These are phyloP conservation scores for Chaetomium sp. DNA, from an alignment of 2,329 filamentous ascomycete genomes.

Conservation along the genomic window DNA sequence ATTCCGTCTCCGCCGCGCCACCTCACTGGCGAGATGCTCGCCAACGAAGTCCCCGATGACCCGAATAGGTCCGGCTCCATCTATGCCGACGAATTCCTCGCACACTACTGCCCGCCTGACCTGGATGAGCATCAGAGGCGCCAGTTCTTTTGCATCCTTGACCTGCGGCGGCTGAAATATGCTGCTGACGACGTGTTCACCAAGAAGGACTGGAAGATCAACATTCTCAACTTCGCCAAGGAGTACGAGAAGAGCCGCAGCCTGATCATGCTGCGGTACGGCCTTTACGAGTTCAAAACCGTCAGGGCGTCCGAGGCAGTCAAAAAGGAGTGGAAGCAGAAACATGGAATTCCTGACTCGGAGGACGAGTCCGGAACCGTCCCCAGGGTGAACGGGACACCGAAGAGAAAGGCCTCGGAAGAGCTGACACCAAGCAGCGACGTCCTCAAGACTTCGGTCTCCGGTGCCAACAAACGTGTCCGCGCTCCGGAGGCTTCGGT, in stretches of 20 bases:
- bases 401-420: slow-evolving; percentile 61
- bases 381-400: slow-evolving; percentile 41
- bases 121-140: slow-evolving; percentile 62
- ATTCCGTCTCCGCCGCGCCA: slow-evolving; percentile 60
- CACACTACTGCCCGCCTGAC: slow-evolving; percentile 58
- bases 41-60: slow-evolving; percentile 56
- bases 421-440: slow-evolving; percentile 47
- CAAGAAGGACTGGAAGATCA: slow-evolving; percentile 65
- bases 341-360: slow-evolving; percentile 56
- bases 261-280: slow-evolving; percentile 62
- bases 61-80: slow-evolving; percentile 56
- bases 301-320: slow-evolving; percentile 61
- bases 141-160: slow-evolving; percentile 65
- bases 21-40: slow-evolving; percentile 57
- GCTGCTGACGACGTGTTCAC: slow-evolving; percentile 62
- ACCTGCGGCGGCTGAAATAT: slow-evolving; percentile 63
- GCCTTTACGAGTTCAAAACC: slow-evolving; percentile 64
- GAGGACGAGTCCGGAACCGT: slow-evolving; percentile 46
- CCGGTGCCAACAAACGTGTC: slow-evolving; percentile 51
- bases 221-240: slow-evolving; percentile 64
- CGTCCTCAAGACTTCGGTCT: slow-evolving; percentile 40
- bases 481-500: slow-evolving; percentile 47
- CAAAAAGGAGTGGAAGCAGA: slow-evolving; percentile 60
- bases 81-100: slow-evolving; percentile 62
- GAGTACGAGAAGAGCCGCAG: slow-evolving; percentile 66